Base-by-base conservation (phyloP, 441 rosid species). In the Adansonia madagascariensis region DNA sequence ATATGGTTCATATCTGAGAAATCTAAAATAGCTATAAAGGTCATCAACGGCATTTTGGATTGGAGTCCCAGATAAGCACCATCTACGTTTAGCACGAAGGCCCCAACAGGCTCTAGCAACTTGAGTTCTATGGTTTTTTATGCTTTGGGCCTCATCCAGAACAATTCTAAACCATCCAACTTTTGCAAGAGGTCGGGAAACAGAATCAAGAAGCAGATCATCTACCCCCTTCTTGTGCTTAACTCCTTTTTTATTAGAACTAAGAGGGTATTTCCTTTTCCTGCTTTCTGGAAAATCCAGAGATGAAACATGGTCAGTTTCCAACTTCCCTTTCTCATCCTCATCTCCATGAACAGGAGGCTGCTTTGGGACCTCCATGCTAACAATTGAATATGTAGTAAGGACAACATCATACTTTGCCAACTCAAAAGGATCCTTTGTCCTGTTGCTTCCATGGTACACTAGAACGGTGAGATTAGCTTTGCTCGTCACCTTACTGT, bases 11-110 rank as follows among this genome's bases (percentile, higher is more conserved):
- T 91, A 91, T 87, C 92, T 91, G 71, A 94, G 98, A 81, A 94
- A 94, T 83, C 97, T 88, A 76, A 94, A 94, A 85, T 94, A 94
- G 87, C 98, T 94, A 78, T 94, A 94, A 22, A 94, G 96, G 81
- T 94, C 98, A 59, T 94, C 98, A 4, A 94, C 86, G 9, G 97
- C 91, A 84, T 94, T 94, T 85, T 94, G 98, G 80, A 94, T 88
- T 72, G 98, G 98, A 73, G 98, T 94, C 73, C 98, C 98, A 1
- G 98, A 94, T 84, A 94, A 89, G 86, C 98, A 94, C 98, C 98
- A 94, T 80, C 98, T 85, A 17, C 95, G 95, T 80, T 94, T 94
- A 44, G 98, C 97, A 31, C 97, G 97, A 82, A 94, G 98, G 22
- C 95, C 96, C 97, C 97, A 94, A 80, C 98, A 94, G 60, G 98